A percentile compares a stretch with the other conserved stretches of the same genome.
Evolutionary conservation across 1,139 yeast species (phyloP).

Genomic region (Blastobotrys indianensis): DNA sequence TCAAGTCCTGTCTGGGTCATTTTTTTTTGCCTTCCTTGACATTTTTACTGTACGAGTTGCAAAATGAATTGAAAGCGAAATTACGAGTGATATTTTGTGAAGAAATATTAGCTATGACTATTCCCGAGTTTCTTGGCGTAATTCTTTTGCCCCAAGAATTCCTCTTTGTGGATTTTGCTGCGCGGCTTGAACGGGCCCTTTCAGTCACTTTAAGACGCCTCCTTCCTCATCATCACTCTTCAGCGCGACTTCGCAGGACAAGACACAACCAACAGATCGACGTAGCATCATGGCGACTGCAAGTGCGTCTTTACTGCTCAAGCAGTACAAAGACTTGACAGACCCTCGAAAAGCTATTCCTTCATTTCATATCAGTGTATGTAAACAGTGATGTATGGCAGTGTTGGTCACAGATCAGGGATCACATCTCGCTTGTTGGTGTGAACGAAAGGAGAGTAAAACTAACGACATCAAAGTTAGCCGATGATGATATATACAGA

Average conservation of each 20-base stretch:
- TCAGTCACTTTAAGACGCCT: too few species aligned
- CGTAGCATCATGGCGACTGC: constrained; percentile 11
- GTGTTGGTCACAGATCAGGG: background rate
- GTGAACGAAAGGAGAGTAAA: background rate
- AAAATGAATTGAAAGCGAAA: too few species aligned
- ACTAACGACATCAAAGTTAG: constrained; percentile 40
- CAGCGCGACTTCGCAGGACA: too few species aligned
- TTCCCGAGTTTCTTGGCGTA: too few species aligned
- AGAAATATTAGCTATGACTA: too few species aligned
- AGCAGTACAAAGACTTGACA: constrained; percentile 89
- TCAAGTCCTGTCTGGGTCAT: constrained; percentile 1
- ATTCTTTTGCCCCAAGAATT: too few species aligned
- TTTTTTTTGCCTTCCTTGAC: background rate
- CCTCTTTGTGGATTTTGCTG: too few species aligned
- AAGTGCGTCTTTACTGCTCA: constrained; percentile 66
- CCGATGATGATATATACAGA: constrained; percentile 82
- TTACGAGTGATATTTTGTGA: too few species aligned
- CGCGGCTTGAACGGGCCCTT: too few species aligned
- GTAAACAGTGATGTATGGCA: constrained; percentile 13
- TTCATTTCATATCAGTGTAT: constrained; percentile 67
- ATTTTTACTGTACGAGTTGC: background rate
- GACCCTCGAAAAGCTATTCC: constrained; percentile 92
- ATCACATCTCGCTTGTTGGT: background rate
- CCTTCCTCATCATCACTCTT: too few species aligned
- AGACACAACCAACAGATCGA: too few species aligned